A percentile compares a stretch with the other conserved stretches of the same genome.
These are phyloP conservation scores for Solanum megistacrolobum DNA, from an alignment of 257 asterid species.

Conservation along the genomic window DNA sequence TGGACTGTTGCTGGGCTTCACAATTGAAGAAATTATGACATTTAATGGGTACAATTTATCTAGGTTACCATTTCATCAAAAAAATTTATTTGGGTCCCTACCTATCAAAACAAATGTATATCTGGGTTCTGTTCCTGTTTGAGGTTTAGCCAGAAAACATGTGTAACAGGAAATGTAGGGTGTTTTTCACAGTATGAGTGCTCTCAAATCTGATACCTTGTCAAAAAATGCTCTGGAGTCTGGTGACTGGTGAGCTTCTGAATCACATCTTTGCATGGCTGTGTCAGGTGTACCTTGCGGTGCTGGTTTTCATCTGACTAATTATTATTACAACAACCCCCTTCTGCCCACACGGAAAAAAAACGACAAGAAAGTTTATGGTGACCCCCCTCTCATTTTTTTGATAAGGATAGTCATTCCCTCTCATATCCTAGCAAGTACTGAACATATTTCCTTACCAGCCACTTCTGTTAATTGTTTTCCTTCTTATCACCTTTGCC, in stretches of 20 bases:
- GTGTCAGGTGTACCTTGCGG: background rate
- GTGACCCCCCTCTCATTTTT: background rate
- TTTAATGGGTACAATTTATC: background rate
- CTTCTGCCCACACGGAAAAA: background rate
- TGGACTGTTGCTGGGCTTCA: background rate
- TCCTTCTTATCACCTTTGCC: background rate
- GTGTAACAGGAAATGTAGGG: background rate
- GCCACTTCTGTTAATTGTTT: background rate
- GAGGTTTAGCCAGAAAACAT: background rate
- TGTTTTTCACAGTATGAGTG: background rate
- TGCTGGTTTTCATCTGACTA: background rate
- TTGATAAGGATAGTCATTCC: background rate
- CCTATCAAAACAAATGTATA: background rate
- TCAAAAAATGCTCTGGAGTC: background rate
- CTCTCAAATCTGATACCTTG: background rate
- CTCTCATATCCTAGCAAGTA: background rate
- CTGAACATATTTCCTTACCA: background rate
- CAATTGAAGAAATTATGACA: background rate
- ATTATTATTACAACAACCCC: background rate
- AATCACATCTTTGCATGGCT: background rate
- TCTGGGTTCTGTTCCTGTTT: background rate
- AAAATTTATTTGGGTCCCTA: background rate
- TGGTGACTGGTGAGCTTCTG: background rate
- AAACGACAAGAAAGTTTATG: background rate
- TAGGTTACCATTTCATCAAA: background rate